These are phyloP conservation scores for Leishmania lainsoni DNA, from an alignment of 208 protist genomes.

Conservation along the genomic window DNA sequence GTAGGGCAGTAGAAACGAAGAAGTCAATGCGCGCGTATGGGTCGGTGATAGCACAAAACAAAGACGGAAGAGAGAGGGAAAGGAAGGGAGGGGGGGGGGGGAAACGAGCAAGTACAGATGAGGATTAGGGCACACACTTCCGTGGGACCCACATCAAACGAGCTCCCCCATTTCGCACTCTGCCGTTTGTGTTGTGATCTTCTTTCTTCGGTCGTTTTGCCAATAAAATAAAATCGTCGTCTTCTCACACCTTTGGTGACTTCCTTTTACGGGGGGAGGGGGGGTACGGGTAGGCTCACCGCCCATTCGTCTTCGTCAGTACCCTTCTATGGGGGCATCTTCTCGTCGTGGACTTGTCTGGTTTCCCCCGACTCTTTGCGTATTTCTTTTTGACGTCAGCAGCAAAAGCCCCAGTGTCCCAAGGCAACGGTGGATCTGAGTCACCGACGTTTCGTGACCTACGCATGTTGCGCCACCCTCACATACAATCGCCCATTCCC, in stretches of 20 bases:
- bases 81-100: neutral
- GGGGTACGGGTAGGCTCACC: neutral
- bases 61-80: neutral
- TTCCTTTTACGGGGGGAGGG: neutral
- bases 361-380: neutral
- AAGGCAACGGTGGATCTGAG: neutral
- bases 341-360: neutral
- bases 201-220: neutral
- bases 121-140: neutral
- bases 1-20: neutral
- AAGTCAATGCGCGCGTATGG: neutral
- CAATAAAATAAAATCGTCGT: neutral
- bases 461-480: neutral
- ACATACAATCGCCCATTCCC: neutral
- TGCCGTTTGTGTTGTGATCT: neutral
- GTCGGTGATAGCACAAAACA: neutral
- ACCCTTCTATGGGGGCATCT: neutral
- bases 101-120: neutral
- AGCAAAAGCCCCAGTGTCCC: neutral
- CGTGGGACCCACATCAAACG: neutral
- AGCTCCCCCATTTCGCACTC: neutral
- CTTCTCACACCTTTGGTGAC: neutral
- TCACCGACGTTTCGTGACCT: neutral
- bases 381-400: neutral
- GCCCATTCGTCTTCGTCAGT: neutral